A percentile compares a stretch with the other conserved stretches of the same genome.
Evolutionary conservation across 2,329 filamentous ascomycete genomes (phyloP).

Genomic region (Pyricularia pennisetigena): DNA sequence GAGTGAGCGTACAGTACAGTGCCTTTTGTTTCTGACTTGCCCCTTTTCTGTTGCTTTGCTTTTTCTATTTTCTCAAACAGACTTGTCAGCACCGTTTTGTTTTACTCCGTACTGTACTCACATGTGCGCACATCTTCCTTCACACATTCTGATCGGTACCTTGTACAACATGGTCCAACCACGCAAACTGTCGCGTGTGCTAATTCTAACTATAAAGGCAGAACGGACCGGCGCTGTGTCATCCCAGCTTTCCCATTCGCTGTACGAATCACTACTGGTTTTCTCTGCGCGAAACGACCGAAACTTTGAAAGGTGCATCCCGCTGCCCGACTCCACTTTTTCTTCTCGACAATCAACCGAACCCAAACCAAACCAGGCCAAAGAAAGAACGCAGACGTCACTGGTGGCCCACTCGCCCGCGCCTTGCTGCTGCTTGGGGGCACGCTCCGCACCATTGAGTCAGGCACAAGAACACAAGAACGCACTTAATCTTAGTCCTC

Average conservation of each 20-base stretch:
- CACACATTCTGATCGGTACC: neutral
- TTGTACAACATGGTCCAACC: neutral
- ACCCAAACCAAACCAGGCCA: neutral
- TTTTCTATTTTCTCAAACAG: neutral
- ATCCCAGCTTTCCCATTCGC: neutral
- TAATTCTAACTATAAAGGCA: neutral
- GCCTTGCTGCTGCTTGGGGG: neutral
- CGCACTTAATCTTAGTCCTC: neutral
- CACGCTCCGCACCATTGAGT: neutral
- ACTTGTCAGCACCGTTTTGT: neutral
- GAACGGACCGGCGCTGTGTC: neutral
- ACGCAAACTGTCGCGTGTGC: neutral
- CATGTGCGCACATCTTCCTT: neutral
- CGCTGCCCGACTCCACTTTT: neutral
- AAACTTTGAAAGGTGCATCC: neutral
- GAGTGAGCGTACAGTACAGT: neutral
- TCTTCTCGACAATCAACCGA: neutral
- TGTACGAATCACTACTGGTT: neutral
- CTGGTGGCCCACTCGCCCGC: neutral
- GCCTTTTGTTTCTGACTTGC: neutral
- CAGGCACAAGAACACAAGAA: neutral
- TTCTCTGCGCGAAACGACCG: neutral
- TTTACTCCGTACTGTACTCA: too few relatives aligned
- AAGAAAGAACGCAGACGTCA: neutral
- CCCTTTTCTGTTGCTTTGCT: neutral